Base-by-base conservation (phyloP, 2,329 filamentous ascomycete genomes). In the Sarocladium strictum region DNA sequence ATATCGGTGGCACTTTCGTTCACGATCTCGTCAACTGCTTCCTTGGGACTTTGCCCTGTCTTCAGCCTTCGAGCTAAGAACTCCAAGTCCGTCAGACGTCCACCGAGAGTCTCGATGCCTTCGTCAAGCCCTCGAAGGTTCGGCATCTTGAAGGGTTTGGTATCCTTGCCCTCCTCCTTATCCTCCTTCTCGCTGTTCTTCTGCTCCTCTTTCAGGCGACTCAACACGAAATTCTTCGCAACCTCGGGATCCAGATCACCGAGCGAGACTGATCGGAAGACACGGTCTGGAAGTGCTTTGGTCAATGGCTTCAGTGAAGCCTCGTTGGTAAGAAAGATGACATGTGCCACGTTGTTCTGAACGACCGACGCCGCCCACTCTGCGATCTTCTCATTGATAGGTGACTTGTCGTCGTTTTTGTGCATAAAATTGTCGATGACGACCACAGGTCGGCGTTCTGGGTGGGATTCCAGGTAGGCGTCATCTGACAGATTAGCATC, bases 31-130 rank as follows among this genome's bases (percentile, higher is more conserved):
- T 84, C 77, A 2, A 97, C 86, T 2, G 94, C 94, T 61, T 87
- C 79, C 59, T 79, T 80, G 1, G 94, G 94, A 2, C 80, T 87
- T 67, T 97, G 91, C 15, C 94, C 93, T 1, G 87, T 84, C 70
- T 90, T 90, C 62, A 99, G 87, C 17, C 94, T 82, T 33, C 93
- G 84, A n/a, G 92, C 88, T 41, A 99, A 83, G 65, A 94, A 95
- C 66, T 97, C 93, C 19, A 99, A 84, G 65, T 99, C 94, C 0
- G 91, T 96, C n/a, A 99, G 79, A 3, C 94, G 89, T 2, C 94
- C 94, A 21, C 94, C 94, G 1, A 99, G 79, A 0, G 85, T 80
- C 26, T 85, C 80, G 59, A 97, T 95, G 61, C 89, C 92, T 26
- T 79, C 79, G 63, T 97, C 91, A 1, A 99, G 79, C 58, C 92